Conservation (phyloP, 192 early-diverging fungal genomes). For the Coemansia javaensis region DNA sequence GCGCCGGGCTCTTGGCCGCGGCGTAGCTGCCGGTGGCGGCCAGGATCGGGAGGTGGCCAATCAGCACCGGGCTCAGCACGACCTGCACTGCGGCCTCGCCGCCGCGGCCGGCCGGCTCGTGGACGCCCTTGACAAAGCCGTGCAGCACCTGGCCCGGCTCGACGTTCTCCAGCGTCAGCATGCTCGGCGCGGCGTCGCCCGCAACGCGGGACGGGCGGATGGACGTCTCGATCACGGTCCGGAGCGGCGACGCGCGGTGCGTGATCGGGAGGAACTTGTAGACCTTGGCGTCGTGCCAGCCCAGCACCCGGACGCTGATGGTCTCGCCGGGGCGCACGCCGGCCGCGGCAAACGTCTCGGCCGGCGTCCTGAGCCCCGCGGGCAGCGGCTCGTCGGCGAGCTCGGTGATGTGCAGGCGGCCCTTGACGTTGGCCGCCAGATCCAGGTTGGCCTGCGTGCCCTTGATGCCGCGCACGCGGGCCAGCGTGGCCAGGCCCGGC, state of each 20-base stretch:
- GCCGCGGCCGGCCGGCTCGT: conserved; percentile 3
- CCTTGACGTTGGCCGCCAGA: conserved; percentile 66
- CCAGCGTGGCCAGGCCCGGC: conserved; percentile 44
- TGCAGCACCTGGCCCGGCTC: conserved; percentile 35
- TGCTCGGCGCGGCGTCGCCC: conserved; percentile 2
- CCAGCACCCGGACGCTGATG: conserved; percentile 64
- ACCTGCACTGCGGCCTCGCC: conserved; percentile 13
- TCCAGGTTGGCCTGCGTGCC: conserved; percentile 56
- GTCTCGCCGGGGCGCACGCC: conserved; percentile 27
- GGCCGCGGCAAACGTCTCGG: conserved; percentile 26
- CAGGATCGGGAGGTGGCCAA: conserved; percentile 19
- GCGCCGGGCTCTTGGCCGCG: conserved; percentile 9
- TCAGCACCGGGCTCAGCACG: conserved; percentile 13
- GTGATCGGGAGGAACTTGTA: conserved; percentile 64
- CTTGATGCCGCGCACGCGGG: conserved; percentile 48
- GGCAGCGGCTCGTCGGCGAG: conserved; percentile 49
- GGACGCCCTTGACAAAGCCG: conserved; percentile 50
- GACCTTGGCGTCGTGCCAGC: conserved; percentile 57
- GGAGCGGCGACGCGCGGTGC: conserved; percentile 45
- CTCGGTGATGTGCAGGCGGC: conserved; percentile 74
- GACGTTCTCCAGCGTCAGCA: conserved; percentile 19
- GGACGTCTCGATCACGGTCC: conserved; percentile 60
- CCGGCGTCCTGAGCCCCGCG: conserved; percentile 16
- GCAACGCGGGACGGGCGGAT: conserved; percentile 51
- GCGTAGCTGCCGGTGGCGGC: conserved; percentile 19